Percentiles rank a stretch among this genome's conserved stretches.
phyloP scores from a whole-genome alignment of 805 yeast genomes.

The Saturnispora mendoncae region DNA sequence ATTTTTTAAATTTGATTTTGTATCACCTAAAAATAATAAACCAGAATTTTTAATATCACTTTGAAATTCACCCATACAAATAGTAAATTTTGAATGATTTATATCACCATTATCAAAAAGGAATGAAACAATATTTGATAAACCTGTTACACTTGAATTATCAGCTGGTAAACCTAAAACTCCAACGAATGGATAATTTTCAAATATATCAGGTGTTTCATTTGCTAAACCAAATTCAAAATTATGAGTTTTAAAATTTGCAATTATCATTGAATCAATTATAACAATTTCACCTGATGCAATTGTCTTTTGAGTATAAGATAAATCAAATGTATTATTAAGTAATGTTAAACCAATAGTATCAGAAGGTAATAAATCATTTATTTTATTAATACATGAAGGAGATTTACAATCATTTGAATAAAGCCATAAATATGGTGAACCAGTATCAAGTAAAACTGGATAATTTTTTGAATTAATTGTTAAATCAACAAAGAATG shows the following conservation, averaged over 20 bases:
- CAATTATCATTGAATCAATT: slow-evolving; percentile 29
- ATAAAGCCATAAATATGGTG: slow-evolving; percentile 57
- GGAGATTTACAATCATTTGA: slow-evolving; percentile 39
- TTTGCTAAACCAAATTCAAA: slow-evolving; percentile 47
- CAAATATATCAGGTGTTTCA: slow-evolving; percentile 45
- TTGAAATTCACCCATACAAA: slow-evolving; percentile 33
- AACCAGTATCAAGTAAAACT: slow-evolving; percentile 56
- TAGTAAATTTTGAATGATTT: slow-evolving; percentile 34
- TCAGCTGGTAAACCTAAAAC: slow-evolving; percentile 50
- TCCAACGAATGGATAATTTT: slow-evolving; percentile 46
- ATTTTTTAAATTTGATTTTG: slow-evolving; percentile 29
- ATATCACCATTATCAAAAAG: slow-evolving; percentile 30
- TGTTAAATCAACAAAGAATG: slow-evolving; percentile 34
- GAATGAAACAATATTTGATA: slow-evolving; percentile 35
- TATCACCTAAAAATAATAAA: slow-evolving; percentile 36
- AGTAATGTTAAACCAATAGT: slow-evolving; percentile 12
- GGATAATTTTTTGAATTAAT: slow-evolving; percentile 37
- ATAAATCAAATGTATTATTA: slow-evolving; percentile 33
- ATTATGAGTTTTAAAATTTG: slow-evolving; percentile 30
- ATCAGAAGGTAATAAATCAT: slow-evolving; percentile 24
- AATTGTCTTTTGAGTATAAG: slow-evolving; percentile 41
- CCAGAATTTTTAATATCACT: slow-evolving; percentile 30
- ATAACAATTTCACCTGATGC: slow-evolving; percentile 42
- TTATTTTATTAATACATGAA: slow-evolving; percentile 32
- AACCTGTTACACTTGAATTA: slow-evolving; percentile 27